phyloP scores from a whole-genome alignment of 805 yeast species.

The Blastobotrys mokoenaii region DNA sequence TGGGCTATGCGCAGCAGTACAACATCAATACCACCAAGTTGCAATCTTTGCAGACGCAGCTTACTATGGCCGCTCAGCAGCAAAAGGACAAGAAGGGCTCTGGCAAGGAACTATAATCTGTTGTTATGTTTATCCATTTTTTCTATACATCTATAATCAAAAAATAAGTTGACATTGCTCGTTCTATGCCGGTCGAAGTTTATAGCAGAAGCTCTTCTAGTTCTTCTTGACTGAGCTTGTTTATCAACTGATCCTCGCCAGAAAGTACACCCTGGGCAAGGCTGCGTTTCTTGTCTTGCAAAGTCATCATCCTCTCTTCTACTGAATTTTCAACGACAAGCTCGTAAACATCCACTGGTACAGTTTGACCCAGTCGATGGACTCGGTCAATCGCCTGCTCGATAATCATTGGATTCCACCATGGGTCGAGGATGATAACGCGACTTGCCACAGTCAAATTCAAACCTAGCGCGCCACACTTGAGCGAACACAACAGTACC shows the following conservation, averaged over 20 bases:
- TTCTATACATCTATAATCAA: too few species aligned
- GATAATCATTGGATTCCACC: slow-evolving; percentile 46
- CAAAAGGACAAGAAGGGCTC: too few species aligned
- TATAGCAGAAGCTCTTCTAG: slow-evolving; percentile 3
- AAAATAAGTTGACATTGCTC: too few species aligned
- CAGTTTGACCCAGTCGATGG: slow-evolving; percentile 40
- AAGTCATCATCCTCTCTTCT: slow-evolving; percentile 32
- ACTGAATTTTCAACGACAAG: slow-evolving; percentile 32
- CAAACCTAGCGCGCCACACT: slow-evolving; percentile 39
- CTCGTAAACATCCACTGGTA: slow-evolving; percentile 38
- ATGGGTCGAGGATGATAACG: slow-evolving; percentile 37
- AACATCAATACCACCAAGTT: background rate
- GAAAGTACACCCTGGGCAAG: slow-evolving; percentile 29
- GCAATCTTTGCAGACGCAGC: too few species aligned
- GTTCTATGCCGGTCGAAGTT: too few species aligned
- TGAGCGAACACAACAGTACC: slow-evolving; percentile 36
- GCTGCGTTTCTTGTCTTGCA: slow-evolving; percentile 32
- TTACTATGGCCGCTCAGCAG: too few species aligned
- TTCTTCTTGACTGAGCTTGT: slow-evolving; percentile 21
- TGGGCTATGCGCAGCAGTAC: background rate
- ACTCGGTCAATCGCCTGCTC: slow-evolving; percentile 47
- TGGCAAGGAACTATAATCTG: too few species aligned
- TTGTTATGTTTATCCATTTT: too few species aligned
- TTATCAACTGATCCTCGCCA: slow-evolving; percentile 14
- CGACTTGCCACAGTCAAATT: slow-evolving; percentile 36